Evolutionary conservation across 164 flowering plant genomes (phyloP).

Genomic region (Piper betle): DNA sequence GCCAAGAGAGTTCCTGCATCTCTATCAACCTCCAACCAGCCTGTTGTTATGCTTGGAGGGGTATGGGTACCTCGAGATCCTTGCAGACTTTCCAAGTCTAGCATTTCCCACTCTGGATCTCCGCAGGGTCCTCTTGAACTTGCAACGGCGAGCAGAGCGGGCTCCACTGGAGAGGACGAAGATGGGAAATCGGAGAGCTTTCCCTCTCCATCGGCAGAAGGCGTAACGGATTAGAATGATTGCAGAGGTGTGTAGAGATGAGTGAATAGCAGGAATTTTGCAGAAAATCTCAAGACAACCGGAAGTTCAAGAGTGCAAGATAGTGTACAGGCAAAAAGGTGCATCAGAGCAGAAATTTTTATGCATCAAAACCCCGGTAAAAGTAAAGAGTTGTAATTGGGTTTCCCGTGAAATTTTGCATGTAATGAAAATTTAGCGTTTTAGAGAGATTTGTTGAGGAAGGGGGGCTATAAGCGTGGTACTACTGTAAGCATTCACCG

Average conservation of each 20-base stretch:
- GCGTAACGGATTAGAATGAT: slow-evolving; percentile 12
- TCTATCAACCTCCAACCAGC: slow-evolving; percentile 16
- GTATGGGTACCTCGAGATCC: slow-evolving; percentile 44
- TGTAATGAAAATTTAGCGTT: not conserved
- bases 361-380: not conserved
- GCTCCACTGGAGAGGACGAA: slow-evolving; percentile 50
- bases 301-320: not conserved
- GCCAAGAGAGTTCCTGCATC: slow-evolving; percentile 31
- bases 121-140: slow-evolving; percentile 81
- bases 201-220: slow-evolving; percentile 30
- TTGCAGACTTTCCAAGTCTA: slow-evolving; percentile 31
- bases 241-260: slow-evolving; percentile 20
- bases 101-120: slow-evolving; percentile 45
- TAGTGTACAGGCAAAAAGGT: slow-evolving; percentile 1
- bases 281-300: slow-evolving; percentile 25
- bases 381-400: not conserved
- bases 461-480: too few species aligned
- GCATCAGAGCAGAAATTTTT: slow-evolving; percentile 2
- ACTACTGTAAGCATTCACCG: too few species aligned
- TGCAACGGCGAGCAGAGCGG: slow-evolving; percentile 18
- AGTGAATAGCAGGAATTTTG: slow-evolving; percentile 44
- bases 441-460: not conserved
- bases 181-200: slow-evolving; percentile 58
- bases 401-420: slow-evolving; percentile 5
- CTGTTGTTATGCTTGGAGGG: slow-evolving; percentile 27